Percentiles rank a stretch among this genome's conserved stretches.
Conservation (phyloP, 2,329 filamentous ascomycete genomes). For the Colletotrichum sansevieriae region DNA sequence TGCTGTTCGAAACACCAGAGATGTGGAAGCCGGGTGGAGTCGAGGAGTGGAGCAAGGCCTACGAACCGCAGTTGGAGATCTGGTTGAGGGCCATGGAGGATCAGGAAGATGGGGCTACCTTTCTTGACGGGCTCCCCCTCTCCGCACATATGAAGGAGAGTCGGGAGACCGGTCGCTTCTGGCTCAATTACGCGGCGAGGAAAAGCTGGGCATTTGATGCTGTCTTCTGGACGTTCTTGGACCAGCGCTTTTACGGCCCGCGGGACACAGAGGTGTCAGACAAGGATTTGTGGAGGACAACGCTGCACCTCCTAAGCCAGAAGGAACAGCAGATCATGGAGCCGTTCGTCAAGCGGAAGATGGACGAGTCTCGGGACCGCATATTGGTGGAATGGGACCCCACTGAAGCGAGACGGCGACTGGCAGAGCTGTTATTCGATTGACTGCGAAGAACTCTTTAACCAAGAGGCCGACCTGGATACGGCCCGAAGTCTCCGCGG, state of each 20-base stretch:
- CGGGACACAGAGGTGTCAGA: slow-evolving; percentile 41
- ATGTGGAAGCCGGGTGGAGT: slow-evolving; percentile 48
- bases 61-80: slow-evolving; percentile 48
- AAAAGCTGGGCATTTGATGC: slow-evolving; percentile 55
- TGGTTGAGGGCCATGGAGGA: slow-evolving; percentile 50
- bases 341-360: slow-evolving; percentile 44
- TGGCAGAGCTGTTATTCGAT: too few species aligned
- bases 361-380: slow-evolving; percentile 40
- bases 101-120: slow-evolving; percentile 44
- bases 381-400: slow-evolving; percentile 42
- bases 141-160: slow-evolving; percentile 52
- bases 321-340: slow-evolving; percentile 46
- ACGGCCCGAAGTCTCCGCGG: too few species aligned
- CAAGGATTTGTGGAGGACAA: slow-evolving; percentile 33
- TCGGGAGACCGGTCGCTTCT: slow-evolving; percentile 51
- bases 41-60: slow-evolving; percentile 48
- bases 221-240: slow-evolving; percentile 53
- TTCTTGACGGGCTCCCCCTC: slow-evolving; percentile 36
- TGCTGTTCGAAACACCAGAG: slow-evolving; percentile 51
- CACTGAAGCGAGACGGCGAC: too few species aligned
- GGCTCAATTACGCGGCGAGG: slow-evolving; percentile 51
- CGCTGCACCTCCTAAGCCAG: slow-evolving; percentile 44
- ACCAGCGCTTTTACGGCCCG: slow-evolving; percentile 44
- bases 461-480: too few species aligned
- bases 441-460: too few species aligned